Evolutionary conservation across 345 rosid species (phyloP).

Genomic region (Eucalyptus caleyi): DNA sequence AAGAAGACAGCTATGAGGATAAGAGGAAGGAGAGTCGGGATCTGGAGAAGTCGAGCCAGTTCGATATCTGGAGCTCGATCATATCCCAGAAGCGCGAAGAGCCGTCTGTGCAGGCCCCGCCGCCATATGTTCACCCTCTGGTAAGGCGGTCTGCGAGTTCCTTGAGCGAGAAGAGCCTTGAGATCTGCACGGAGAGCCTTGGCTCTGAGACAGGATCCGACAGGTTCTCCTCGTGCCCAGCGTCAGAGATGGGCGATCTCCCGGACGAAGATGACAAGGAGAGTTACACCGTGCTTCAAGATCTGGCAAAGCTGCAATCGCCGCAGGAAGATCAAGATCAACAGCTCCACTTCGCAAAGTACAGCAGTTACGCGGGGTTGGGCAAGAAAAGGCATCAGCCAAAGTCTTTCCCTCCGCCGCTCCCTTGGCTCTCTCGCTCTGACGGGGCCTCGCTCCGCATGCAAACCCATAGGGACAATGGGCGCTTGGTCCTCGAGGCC

Average conservation of each 20-base stretch:
- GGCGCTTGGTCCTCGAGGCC: slow-evolving; percentile 84
- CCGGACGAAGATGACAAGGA: slow-evolving; percentile 7
- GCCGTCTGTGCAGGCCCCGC: background rate
- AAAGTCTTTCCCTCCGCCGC: slow-evolving; percentile 70
- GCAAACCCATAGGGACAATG: slow-evolving; percentile 72
- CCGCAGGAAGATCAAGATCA: background rate
- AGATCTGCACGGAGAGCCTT: slow-evolving; percentile 95
- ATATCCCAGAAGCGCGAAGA: slow-evolving; percentile 4
- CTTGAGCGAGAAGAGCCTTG: slow-evolving; percentile 68
- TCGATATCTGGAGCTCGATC: slow-evolving; percentile 59
- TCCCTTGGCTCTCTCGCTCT: slow-evolving; percentile 36
- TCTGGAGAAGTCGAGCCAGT: slow-evolving; percentile 5
- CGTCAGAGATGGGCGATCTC: slow-evolving; percentile 44
- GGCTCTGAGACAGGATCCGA: slow-evolving; percentile 98
- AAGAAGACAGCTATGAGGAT: slow-evolving; percentile 20
- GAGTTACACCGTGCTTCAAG: background rate
- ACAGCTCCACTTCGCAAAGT: background rate
- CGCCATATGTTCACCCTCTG: slow-evolving; percentile 73
- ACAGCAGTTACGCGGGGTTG: background rate
- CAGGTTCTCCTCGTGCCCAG: slow-evolving; percentile 50
- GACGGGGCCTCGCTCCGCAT: slow-evolving; percentile 48
- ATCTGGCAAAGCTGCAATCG: background rate
- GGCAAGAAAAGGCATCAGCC: background rate
- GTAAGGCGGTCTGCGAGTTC: slow-evolving; percentile 47
- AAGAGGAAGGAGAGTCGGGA: slow-evolving; percentile 5